These are phyloP conservation scores for Paulownia fortunei DNA, from an alignment of 257 asterid genomes.

Conservation along the genomic window DNA sequence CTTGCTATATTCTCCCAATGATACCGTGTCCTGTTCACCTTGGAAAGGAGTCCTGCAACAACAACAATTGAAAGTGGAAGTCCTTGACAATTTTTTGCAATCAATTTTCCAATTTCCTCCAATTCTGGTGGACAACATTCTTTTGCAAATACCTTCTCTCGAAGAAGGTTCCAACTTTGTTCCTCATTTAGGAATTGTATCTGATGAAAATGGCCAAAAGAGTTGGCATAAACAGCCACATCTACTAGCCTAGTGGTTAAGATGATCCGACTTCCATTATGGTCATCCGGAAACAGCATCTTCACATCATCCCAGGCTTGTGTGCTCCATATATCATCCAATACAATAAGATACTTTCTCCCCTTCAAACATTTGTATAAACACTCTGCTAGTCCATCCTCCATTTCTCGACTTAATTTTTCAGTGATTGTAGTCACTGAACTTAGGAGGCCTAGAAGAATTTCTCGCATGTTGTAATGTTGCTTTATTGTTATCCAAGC, in stretches of 20 bases:
- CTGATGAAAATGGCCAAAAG: constrained; percentile 16
- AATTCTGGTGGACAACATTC: constrained; percentile 30
- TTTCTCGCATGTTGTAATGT: constrained; percentile 19
- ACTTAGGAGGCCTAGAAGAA: constrained; percentile 26
- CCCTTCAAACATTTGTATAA: constrained; percentile 36
- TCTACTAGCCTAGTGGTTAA: constrained; percentile 36
- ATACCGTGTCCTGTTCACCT: constrained; percentile 1
- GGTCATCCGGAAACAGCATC: constrained; percentile 37
- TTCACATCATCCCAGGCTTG: constrained; percentile 40
- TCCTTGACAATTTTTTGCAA: constrained; percentile 38
- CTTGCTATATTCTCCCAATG: constrained; percentile 37
- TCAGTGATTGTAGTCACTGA: constrained; percentile 16
- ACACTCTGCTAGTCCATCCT: background rate
- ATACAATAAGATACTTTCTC: constrained; percentile 36
- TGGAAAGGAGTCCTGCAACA: constrained; percentile 38
- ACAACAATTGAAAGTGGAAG: constrained; percentile 38
- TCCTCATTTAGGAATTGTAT: constrained; percentile 35
- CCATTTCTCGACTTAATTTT: background rate
- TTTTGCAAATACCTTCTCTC: constrained; percentile 33
- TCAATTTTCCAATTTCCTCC: constrained; percentile 33
- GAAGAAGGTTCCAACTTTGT: constrained; percentile 40
- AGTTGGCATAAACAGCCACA: constrained; percentile 29
- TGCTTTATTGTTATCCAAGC: constrained; percentile 38
- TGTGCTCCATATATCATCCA: constrained; percentile 43
- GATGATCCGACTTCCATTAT: constrained; percentile 36